These are phyloP conservation scores for Phlebiopsis gigantea DNA, from an alignment of 768 basidiomycete genomes.

Conservation along the genomic window DNA sequence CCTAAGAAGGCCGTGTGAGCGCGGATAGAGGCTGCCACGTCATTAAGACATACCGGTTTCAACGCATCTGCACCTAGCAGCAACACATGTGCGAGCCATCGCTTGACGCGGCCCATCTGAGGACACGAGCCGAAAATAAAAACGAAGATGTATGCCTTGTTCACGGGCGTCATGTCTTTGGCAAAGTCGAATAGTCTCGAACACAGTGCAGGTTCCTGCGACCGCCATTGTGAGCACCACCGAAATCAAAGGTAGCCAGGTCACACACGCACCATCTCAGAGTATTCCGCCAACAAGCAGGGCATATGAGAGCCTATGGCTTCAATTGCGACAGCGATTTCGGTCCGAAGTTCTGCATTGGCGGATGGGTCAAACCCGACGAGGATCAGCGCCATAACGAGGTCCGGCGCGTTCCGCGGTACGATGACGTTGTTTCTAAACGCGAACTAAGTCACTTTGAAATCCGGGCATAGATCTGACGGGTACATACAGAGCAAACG, in stretches of 20 bases:
- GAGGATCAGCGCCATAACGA: slow-evolving; percentile 45
- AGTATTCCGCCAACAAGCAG: slow-evolving; percentile 17
- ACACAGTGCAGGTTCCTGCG: slow-evolving; percentile 44
- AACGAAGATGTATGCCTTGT: slow-evolving; percentile 46
- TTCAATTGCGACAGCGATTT: slow-evolving; percentile 44
- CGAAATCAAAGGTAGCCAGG: not conserved
- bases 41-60: slow-evolving; percentile 15
- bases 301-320: slow-evolving; percentile 39
- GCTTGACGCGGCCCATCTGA: slow-evolving; percentile 48
- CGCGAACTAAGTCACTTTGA: slow-evolving; percentile 4
- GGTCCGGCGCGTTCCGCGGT: slow-evolving; percentile 38
- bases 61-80: slow-evolving; percentile 22
- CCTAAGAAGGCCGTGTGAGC: slow-evolving; percentile 25
- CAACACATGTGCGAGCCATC: slow-evolving; percentile 49
- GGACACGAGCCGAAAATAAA: slow-evolving; percentile 48
- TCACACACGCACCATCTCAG: slow-evolving; percentile 15
- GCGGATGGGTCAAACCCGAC: slow-evolving; percentile 53
- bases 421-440: slow-evolving; percentile 31
- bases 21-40: not conserved
- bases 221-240: not conserved
- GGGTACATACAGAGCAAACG: slow-evolving; percentile 42
- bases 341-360: slow-evolving; percentile 37
- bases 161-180: slow-evolving; percentile 36
- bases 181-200: slow-evolving; percentile 39
- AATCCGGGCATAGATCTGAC: no score